Evolutionary conservation across 305 asterid species (phyloP), one percentile per base, ranked within the genome.

Genomic region (Rubia peregrina): DNA sequence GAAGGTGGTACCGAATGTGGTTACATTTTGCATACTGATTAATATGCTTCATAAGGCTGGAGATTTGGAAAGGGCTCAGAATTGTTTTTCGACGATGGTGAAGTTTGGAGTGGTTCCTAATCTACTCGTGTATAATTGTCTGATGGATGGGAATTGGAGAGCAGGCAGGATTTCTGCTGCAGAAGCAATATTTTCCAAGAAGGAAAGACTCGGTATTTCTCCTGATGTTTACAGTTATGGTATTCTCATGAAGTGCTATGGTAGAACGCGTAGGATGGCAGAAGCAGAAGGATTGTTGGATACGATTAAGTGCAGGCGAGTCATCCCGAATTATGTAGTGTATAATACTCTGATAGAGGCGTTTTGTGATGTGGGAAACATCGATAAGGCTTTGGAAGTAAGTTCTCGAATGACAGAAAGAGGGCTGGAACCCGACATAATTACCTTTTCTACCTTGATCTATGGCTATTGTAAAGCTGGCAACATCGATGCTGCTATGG

Each of bases 391-490:
- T 69, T 77, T 85, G 73, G 83, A 80, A 69, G 73, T 91, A 75
- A 81, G 90, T 79, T 80, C 89, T 43, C 76, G 60, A 66, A 89
- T 91, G 96, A 77, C 79, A 81, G 90, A 79, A 75, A 71, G 73
- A 44, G 90, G 90, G 6, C 64, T 88, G 24, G 85, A 85, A 19
- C 89, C 91, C 3, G 56, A 87, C 77, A 40, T 77, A 8, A 79
- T 87, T 67, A 86, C 94, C 8, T 92, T 86, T 75, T 80, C 88
- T 30, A 83, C 87, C 17, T 80, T 92, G 75, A 81, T 91, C 48
- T 78, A 89, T 7, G 96, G 98, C 36, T 83, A 80, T 67, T 90
- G 91, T 81, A 84, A 85, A 80, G 71, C 44, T 38, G 84, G 96
- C 63, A 57, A 85, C 53, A 73, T 87, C 69, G 88, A 81, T 60